Evolutionary conservation across 2,329 filamentous ascomycete species (phyloP).

Genomic region (Thelonectria olida): DNA sequence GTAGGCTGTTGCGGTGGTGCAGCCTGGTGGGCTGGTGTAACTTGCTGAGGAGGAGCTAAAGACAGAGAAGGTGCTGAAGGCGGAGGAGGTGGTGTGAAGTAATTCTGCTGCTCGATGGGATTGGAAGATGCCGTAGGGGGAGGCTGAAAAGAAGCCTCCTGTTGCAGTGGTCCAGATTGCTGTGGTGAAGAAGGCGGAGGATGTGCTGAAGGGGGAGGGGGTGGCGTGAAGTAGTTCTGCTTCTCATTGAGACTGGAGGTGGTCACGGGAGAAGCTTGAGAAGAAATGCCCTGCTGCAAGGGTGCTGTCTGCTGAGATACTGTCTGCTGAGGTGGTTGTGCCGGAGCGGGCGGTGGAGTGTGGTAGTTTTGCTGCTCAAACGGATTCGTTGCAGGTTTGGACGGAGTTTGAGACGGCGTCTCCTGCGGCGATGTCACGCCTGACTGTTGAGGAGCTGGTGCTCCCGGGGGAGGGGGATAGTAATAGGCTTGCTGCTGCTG

Average conservation of each 20-base stretch:
- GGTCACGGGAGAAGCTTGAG: background rate
- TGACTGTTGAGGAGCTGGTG: constrained; percentile 3
- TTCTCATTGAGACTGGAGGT: no score
- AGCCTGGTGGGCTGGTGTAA: background rate
- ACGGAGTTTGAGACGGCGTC: background rate
- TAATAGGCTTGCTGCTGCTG: constrained; percentile 9
- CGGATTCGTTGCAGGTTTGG: background rate
- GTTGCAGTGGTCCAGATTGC: background rate
- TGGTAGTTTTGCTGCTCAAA: background rate
- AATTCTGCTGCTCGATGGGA: no score
- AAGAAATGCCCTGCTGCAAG: background rate
- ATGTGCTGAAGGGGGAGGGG: no score
- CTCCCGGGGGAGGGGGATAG: background rate
- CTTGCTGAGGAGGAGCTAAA: background rate
- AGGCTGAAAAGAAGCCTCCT: background rate
- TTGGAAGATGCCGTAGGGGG: no score
- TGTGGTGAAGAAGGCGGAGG: background rate
- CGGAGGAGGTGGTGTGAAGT: background rate
- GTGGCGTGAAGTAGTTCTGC: background rate
- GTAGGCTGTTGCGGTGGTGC: no score
- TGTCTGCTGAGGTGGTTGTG: background rate
- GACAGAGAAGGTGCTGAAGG: background rate
- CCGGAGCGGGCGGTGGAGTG: background rate
- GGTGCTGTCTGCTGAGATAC: background rate
- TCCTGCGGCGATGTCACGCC: constrained; percentile 3